Evolutionary conservation across 176 grass and related monocot genomes (phyloP).

Genomic region (Lolium rigidum): DNA sequence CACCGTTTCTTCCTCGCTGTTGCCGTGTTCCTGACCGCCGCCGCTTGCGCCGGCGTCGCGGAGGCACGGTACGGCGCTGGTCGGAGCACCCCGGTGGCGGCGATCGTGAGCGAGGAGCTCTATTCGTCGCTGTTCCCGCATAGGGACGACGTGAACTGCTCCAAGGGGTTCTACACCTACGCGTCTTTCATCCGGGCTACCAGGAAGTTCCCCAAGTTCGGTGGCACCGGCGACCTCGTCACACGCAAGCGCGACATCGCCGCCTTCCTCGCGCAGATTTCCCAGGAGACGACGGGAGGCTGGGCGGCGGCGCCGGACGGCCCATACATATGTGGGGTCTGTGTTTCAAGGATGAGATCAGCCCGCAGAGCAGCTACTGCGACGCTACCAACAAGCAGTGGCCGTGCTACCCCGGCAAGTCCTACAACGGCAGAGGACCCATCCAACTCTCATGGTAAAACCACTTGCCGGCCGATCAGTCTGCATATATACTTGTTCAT

Average conservation of each 20-base stretch:
- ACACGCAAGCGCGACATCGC: too few relatives aligned
- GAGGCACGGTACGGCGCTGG: conserved; percentile 25
- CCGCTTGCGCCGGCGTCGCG: background rate
- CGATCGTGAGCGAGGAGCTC: conserved; percentile 63
- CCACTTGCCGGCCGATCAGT: too few relatives aligned
- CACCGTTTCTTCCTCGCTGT: background rate
- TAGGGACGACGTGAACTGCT: conserved; percentile 72
- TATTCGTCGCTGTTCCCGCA: conserved; percentile 69
- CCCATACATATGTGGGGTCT: conserved; percentile 55
- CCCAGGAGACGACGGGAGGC: too few relatives aligned
- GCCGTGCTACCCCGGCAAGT: conserved; percentile 72
- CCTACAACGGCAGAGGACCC: conserved; percentile 76
- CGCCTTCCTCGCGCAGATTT: too few relatives aligned
- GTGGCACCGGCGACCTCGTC: conserved; percentile 38
- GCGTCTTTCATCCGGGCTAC: conserved; percentile 65
- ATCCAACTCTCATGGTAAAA: conserved; percentile 78
- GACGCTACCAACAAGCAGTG: conserved; percentile 60
- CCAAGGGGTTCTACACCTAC: conserved; percentile 81
- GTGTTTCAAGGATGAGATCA: conserved; percentile 81
- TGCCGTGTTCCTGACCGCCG: background rate
- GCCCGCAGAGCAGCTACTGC: conserved; percentile 66
- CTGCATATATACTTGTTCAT: too few relatives aligned
- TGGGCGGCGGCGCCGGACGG: too few relatives aligned
- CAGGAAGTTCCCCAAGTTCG: conserved; percentile 60
- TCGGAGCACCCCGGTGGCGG: conserved; percentile 23